These are phyloP conservation scores for Serendipita sp. DNA, from an alignment of 768 basidiomycete species.

Conservation along the genomic window DNA sequence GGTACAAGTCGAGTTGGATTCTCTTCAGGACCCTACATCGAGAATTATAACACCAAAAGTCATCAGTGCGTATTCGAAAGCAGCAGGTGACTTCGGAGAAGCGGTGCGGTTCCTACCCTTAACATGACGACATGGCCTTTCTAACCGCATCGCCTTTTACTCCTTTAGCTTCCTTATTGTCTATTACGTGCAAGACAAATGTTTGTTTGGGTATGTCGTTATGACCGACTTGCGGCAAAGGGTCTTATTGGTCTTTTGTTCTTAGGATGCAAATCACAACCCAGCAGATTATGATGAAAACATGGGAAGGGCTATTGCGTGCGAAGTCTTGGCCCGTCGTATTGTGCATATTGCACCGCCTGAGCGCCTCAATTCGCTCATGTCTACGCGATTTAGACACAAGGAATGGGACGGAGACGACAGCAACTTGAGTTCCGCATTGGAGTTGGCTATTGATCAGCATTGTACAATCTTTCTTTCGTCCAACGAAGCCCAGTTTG, in stretches of 20 bases:
- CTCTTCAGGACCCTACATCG: conserved; percentile 60
- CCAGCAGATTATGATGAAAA: conserved; percentile 83
- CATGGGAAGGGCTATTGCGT: conserved; percentile 58
- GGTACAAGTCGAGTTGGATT: conserved; percentile 52
- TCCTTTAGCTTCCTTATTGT: conserved; percentile 56
- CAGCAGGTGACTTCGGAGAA: conserved; percentile 77
- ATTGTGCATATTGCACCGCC: conserved; percentile 54
- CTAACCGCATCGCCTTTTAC: background rate
- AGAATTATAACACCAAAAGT: conserved; percentile 65
- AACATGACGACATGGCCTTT: background rate
- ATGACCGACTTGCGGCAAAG: background rate
- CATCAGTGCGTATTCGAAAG: conserved; percentile 54
- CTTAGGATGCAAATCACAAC: conserved; percentile 56
- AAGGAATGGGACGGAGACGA: conserved; percentile 56
- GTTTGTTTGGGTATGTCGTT: conserved; percentile 36
- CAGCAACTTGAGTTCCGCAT: conserved; percentile 56
- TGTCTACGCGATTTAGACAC: conserved; percentile 65
- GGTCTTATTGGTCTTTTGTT: background rate
- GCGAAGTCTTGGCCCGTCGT: conserved; percentile 67
- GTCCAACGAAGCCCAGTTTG: conserved; percentile 69
- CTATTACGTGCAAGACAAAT: conserved; percentile 60
- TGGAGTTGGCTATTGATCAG: conserved; percentile 86
- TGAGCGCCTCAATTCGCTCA: conserved; percentile 49
- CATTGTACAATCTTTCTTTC: conserved; percentile 77
- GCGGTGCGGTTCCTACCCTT: conserved; percentile 35